These are phyloP conservation scores for Nannizziopsis arthrosporioides DNA, from an alignment of 2,329 filamentous ascomycete genomes.

Conservation along the genomic window DNA sequence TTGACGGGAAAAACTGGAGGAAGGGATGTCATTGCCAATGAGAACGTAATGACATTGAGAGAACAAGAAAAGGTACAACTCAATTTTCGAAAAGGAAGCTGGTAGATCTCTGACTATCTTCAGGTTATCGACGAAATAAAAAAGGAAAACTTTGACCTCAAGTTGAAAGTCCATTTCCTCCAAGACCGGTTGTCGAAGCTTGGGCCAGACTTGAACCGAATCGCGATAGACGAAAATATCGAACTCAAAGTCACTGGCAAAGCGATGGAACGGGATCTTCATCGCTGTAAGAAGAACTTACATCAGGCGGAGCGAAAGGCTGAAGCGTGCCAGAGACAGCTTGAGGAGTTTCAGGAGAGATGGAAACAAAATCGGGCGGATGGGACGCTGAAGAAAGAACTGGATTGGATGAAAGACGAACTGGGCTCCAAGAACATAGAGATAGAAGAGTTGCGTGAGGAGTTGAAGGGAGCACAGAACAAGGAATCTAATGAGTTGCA, in stretches of 20 bases:
- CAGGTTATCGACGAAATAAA: conserved; percentile 81
- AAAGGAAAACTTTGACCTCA: conserved; percentile 95
- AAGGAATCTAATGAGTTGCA: conserved; percentile 48
- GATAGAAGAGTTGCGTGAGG: conserved; percentile 35
- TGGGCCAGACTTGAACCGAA: conserved; percentile 80
- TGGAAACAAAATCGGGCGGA: conserved; percentile 64
- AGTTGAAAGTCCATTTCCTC: conserved; percentile 92
- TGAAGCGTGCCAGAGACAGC: conserved; percentile 68
- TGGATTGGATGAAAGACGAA: conserved; percentile 41
- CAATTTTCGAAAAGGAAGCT: too few species aligned
- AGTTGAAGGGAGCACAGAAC: conserved; percentile 46
- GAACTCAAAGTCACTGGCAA: conserved; percentile 88
- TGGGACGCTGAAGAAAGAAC: conserved; percentile 54
- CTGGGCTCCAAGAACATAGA: conserved; percentile 38
- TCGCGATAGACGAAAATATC: conserved; percentile 84
- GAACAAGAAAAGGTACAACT: conserved; percentile 62
- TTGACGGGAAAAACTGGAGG: conserved; percentile 52
- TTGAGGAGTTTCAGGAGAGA: conserved; percentile 71
- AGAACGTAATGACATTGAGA: conserved; percentile 74
- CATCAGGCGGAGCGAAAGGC: conserved; percentile 73
- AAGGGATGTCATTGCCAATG: conserved; percentile 63
- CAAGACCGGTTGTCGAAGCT: conserved; percentile 80
- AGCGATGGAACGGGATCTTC: conserved; percentile 77
- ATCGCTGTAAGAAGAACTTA: conserved; percentile 74
- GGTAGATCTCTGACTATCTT: background rate